Evolutionary conservation across 805 yeast genomes (phyloP), one percentile per base, ranked within the genome.

Genomic region (Clavispora vitiphila): DNA sequence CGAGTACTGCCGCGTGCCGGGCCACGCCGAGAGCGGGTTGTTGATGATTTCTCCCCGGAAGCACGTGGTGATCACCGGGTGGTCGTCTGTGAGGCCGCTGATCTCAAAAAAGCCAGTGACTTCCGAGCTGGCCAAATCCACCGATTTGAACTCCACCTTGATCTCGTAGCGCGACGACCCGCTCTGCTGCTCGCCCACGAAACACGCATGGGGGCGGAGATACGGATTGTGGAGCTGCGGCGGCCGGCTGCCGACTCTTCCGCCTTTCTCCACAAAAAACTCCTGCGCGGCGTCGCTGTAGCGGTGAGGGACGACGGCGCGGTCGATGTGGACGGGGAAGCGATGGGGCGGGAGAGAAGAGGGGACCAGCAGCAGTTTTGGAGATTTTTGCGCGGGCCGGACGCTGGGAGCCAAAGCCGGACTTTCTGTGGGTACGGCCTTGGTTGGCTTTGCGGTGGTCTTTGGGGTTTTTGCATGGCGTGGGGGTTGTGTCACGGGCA

Each of bases 21-120:
- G 41, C 32, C 32, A 29, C 5, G 41, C 31, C 12, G 42, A 42
- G 27, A 63, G 50, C 52, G 77, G 56, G 67, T 74, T 46, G 48
- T 85, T 82, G 37, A 83, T 72, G 49, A 83, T 81, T 53, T 83
- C 88, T 3, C 85, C 87, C 50, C 75, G 78, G 64, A 83, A 83
- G 51, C 81, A 83, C 7, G 90, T 83, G n/a, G 80, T 74, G 48
- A 83, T 74, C 41, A 76, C 75, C 2, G 86, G 83, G 47, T 78
- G 72, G 34, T 74, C 67, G 31, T 73, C 80, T 0, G 86, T 81
- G 38, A 83, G 68, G 3, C 86, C 87, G 35, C 76, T 71, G 43
- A 83, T 83, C 44, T 78, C 77, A 37, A 83, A 64, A 48, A 79
- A 81, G 4, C 90, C 90, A 19, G 83, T 61, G 2, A 68, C 61